Evolutionary conservation across 2,329 filamentous ascomycete genomes (phyloP).

Genomic region (Acrocalymma vagum): DNA sequence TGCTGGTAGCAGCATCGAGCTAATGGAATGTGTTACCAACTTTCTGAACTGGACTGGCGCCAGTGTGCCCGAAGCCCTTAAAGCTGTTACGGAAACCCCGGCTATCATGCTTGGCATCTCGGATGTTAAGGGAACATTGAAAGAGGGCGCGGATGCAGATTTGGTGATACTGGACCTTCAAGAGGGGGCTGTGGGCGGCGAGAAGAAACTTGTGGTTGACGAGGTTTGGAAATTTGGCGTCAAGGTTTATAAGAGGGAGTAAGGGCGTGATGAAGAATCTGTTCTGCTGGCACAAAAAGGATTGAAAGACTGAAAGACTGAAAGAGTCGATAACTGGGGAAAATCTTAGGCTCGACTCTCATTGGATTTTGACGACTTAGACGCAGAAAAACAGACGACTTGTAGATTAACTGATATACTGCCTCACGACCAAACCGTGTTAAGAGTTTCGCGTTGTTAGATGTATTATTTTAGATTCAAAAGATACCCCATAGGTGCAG

Average conservation of each 20-base stretch:
- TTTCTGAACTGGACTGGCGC: slow-evolving; percentile 79
- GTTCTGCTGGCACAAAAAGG: neutral
- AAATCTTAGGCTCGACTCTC: too few species aligned
- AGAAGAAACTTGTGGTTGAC: slow-evolving; percentile 69
- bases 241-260: slow-evolving; percentile 36
- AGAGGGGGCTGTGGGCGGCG: slow-evolving; percentile 51
- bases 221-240: slow-evolving; percentile 82
- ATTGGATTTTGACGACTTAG: too few species aligned
- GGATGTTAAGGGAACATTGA: slow-evolving; percentile 68
- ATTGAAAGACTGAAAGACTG: too few species aligned
- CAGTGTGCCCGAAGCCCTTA: slow-evolving; percentile 72
- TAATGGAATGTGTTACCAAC: slow-evolving; percentile 86
- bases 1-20: slow-evolving; percentile 68
- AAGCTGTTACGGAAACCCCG: slow-evolving; percentile 78
- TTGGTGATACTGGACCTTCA: slow-evolving; percentile 72
- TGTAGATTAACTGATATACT: too few species aligned
- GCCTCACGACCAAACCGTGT: too few species aligned
- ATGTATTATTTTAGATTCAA: too few species aligned
- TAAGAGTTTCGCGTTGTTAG: too few species aligned
- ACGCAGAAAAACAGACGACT: too few species aligned
- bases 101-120: slow-evolving; percentile 77
- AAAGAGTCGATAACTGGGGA: too few species aligned
- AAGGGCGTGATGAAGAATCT: neutral
- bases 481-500: too few species aligned
- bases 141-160: slow-evolving; percentile 58